Conservation (phyloP, 371 early-diverging fungal genomes). For the Apophysomyces elegans region DNA sequence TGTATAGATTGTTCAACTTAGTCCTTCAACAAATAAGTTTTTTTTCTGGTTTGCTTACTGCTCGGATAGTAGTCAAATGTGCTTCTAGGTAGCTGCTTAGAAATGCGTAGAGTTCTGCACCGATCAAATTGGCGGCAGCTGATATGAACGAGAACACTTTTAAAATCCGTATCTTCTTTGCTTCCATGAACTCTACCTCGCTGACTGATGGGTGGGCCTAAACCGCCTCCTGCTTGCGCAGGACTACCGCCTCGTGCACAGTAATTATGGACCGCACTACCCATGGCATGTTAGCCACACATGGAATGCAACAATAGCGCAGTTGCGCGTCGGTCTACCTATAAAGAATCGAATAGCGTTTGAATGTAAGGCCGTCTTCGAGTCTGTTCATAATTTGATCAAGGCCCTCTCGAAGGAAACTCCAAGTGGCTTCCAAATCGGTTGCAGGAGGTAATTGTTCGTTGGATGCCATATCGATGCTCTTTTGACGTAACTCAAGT, state of each 20-base stretch:
- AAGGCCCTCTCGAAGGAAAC: conserved; percentile 74
- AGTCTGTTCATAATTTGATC: conserved; percentile 81
- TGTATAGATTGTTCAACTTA: conserved; percentile 13
- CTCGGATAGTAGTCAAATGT: conserved; percentile 64
- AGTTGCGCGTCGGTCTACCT: conserved; percentile 62
- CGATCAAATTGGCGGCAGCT: conserved; percentile 79
- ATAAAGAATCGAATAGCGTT: conserved; percentile 85
- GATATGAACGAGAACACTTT: conserved; percentile 8
- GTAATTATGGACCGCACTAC: conserved; percentile 84
- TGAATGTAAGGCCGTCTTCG: conserved; percentile 74
- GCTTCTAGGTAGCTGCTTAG: conserved; percentile 75
- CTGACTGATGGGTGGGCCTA: conserved; percentile 29
- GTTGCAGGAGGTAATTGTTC: conserved; percentile 45
- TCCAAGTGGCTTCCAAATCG: conserved; percentile 78
- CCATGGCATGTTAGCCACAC: background rate
- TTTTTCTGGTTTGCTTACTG: conserved; percentile 18
- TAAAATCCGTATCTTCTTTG: background rate
- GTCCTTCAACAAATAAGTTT: background rate
- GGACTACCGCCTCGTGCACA: conserved; percentile 62
- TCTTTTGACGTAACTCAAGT: background rate
- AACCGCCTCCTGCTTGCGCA: conserved; percentile 17
- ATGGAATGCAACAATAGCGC: background rate
- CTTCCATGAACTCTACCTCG: conserved; percentile 21
- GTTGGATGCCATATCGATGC: conserved; percentile 25
- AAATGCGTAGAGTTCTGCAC: conserved; percentile 82